These are phyloP conservation scores for Tulasnella sp. DNA, from an alignment of 768 basidiomycete genomes.

Conservation along the genomic window DNA sequence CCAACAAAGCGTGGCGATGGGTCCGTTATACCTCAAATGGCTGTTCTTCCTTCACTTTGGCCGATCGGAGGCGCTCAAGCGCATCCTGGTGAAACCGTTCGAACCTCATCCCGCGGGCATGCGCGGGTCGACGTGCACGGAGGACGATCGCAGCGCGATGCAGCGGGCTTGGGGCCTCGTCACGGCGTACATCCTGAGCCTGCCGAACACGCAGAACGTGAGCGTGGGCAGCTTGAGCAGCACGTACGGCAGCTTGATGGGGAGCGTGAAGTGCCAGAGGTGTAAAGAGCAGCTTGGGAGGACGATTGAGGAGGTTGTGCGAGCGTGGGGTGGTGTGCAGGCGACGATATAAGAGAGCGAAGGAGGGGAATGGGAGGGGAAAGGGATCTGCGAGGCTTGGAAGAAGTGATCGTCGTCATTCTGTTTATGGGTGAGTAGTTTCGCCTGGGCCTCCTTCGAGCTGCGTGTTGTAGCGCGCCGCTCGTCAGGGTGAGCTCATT, in stretches of 20 bases:
- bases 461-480: background rate
- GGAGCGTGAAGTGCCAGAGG: background rate
- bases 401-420: slow-evolving; percentile 6
- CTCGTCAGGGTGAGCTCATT: slow-evolving; percentile 6
- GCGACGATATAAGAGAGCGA: slow-evolving; percentile 15
- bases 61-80: slow-evolving; percentile 75
- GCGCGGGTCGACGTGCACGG: slow-evolving; percentile 13
- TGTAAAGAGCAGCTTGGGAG: slow-evolving; percentile 19
- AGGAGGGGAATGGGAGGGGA: background rate
- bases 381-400: background rate
- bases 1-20: slow-evolving; percentile 63
- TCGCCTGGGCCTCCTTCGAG: background rate
- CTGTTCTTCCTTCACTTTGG: slow-evolving; percentile 83
- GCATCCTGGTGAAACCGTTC: slow-evolving; percentile 48
- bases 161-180: slow-evolving; percentile 30
- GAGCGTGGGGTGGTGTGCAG: slow-evolving; percentile 21
- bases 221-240: background rate
- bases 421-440: background rate
- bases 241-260: slow-evolving; percentile 14
- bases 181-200: slow-evolving; percentile 30
- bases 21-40: slow-evolving; percentile 71
- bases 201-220: slow-evolving; percentile 13
- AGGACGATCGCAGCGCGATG: slow-evolving; percentile 26
- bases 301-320: slow-evolving; percentile 15
- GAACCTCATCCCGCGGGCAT: slow-evolving; percentile 14